Base-by-base conservation (phyloP, 257 asterid genomes). In the Echium plantagineum region DNA sequence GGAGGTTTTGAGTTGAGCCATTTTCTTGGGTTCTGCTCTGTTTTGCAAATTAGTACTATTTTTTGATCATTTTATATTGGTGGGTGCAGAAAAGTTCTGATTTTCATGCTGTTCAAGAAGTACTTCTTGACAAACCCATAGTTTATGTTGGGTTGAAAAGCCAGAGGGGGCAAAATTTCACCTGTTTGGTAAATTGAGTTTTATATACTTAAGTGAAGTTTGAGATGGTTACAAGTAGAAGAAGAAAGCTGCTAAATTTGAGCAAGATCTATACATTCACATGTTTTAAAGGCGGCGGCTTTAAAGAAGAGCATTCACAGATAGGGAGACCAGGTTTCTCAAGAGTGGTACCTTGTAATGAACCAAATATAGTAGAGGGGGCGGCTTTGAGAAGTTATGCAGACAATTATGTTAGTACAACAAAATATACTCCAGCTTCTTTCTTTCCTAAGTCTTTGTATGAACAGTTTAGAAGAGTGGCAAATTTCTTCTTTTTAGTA, bases 401-500 rank as follows among this genome's bases (percentile, higher is more conserved):
- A 0, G 66, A 78, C 18, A 90, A 90, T 65, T 90, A 90, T 83
- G 96, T 90, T 5, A 78, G 77, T 21, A 74, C 84, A 7, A 83
- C 97, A 0, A 90, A 90, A 80, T 90, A 90, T 55, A 87, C 94
- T 21, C 67, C 85, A 57, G 90, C 89, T 52, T 77, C 90, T 61
- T 90, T 90, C 81, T 65, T 90, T 71, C 97, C 97, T 0, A 90
- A 90, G 61, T 63, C 94, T 26, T 76, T 90, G 76, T 90, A 87
- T 75, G 97, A 90, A 75, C 97, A 90, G 85, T 90, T 90, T 64
- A 81, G 97, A 58, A 87, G 97, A 63, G 96, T 87, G 48, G 97
- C 97, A 24, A 90, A 90, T 54, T 90, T 90, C 58, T 90, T 69
- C 79, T 90, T 90, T 66, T 85, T 90, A 58, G 90, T 90, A 48